A percentile compares a stretch with the other conserved stretches of the same genome.
These are phyloP conservation scores for Closterium sp. DNA, from an alignment of 139 green algal genomes.

Conservation along the genomic window DNA sequence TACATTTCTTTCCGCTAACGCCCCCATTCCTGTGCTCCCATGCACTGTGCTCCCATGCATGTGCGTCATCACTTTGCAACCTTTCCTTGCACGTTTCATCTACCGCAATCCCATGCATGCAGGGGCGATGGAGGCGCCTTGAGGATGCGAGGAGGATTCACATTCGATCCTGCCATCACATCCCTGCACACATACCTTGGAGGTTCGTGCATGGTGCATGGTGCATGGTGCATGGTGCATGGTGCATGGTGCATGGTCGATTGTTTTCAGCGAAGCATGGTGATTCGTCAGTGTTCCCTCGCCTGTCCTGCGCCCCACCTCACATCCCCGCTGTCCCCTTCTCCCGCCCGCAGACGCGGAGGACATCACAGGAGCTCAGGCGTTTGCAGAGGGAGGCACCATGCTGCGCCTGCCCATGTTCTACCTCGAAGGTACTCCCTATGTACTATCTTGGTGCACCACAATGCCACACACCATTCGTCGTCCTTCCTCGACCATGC, in stretches of 20 bases:
- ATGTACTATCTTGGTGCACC: too few relatives aligned
- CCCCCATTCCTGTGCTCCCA: too few relatives aligned
- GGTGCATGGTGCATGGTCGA: not conserved
- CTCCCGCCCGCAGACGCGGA: slow-evolving; percentile 19
- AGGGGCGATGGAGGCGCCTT: not conserved
- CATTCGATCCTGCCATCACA: slow-evolving; percentile 36
- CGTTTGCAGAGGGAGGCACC: slow-evolving; percentile 28
- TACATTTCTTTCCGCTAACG: too few relatives aligned
- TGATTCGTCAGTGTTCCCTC: too few relatives aligned
- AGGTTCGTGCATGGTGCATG: not conserved
- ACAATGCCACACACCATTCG: too few relatives aligned
- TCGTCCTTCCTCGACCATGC: too few relatives aligned
- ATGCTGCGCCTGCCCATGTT: slow-evolving; percentile 41
- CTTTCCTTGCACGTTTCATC: too few relatives aligned
- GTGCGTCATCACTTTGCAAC: too few relatives aligned
- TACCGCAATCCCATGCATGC: too few relatives aligned
- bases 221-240: not conserved
- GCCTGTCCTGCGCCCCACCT: not conserved
- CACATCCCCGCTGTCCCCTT: not conserved
- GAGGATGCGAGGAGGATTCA: slow-evolving; percentile 17
- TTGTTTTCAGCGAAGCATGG: not conserved
- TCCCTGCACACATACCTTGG: slow-evolving; percentile 48
- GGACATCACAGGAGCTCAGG: slow-evolving; percentile 28
- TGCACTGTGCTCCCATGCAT: too few relatives aligned
- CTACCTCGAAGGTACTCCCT: slow-evolving; percentile 34